Percentiles rank a stretch among this genome's conserved stretches.
Evolutionary conservation across 2,329 filamentous ascomycete species (phyloP).

Genomic region (Trichoderma endophyticum): DNA sequence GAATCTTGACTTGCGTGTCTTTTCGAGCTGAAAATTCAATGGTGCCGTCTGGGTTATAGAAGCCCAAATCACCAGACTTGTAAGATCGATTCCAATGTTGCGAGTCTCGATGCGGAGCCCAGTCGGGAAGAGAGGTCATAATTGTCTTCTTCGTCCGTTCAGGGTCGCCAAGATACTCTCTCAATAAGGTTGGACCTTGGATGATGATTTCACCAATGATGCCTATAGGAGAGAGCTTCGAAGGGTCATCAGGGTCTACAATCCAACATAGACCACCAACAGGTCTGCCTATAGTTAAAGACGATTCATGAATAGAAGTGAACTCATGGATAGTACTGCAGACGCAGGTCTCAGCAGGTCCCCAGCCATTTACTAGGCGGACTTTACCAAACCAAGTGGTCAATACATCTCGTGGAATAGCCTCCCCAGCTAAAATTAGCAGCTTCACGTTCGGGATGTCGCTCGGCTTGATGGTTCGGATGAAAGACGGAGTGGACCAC

Average conservation of each 20-base stretch:
- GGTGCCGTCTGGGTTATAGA: constrained; percentile 7
- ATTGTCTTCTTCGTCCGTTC: not conserved
- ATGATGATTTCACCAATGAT: constrained; percentile 11
- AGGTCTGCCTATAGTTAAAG: not conserved
- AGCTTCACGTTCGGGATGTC: not conserved
- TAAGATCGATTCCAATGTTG: not conserved
- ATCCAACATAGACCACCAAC: constrained; percentile 17
- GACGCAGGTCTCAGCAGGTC: constrained; percentile 5
- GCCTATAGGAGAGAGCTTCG: constrained; percentile 3
- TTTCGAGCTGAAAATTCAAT: constrained; percentile 5
- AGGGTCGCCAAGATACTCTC: not conserved
- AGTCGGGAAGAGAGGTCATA: constrained; percentile 8
- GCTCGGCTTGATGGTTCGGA: not conserved
- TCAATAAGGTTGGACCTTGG: not conserved
- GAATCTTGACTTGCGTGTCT: constrained; percentile 9
- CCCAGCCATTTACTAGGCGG: constrained; percentile 2
- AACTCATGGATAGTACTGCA: constrained; percentile 12
- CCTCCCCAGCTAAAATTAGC: not conserved
- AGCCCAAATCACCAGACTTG: constrained; percentile 1
- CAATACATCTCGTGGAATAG: not conserved
- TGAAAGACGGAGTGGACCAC: not conserved
- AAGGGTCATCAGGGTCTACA: constrained; percentile 3
- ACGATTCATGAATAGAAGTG: not conserved
- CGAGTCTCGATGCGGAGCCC: not conserved
- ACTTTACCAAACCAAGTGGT: constrained; percentile 2